A percentile compares a stretch with the other conserved stretches of the same genome.
Conservation (phyloP, 2,329 filamentous ascomycete genomes). For the Aureobasidium sp. region DNA sequence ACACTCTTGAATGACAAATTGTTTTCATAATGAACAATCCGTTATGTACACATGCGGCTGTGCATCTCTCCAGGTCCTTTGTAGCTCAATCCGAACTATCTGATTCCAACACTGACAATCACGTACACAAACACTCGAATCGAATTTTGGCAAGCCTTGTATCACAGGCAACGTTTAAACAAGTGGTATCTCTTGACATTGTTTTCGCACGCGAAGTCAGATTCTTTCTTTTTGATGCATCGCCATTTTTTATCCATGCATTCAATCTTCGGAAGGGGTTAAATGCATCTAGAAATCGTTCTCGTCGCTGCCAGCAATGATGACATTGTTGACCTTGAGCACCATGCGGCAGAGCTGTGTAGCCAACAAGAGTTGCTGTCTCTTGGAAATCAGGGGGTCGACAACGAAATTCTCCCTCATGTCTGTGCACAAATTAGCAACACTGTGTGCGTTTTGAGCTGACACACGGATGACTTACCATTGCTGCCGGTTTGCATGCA, state of each 20-base stretch:
- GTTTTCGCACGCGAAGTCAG: neutral
- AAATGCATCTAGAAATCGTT: conserved; percentile 72
- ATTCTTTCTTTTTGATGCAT: neutral
- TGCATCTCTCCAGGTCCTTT: too few relatives aligned
- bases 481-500: conserved; percentile 96
- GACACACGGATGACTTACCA: conserved; percentile 41
- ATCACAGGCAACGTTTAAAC: conserved; percentile 5
- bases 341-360: conserved; percentile 98
- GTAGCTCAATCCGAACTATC: too few relatives aligned
- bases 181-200: conserved; percentile 5
- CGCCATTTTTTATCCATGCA: neutral
- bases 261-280: too few relatives aligned
- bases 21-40: too few relatives aligned
- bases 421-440: conserved; percentile 43
- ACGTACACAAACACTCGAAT: neutral
- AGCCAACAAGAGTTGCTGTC: conserved; percentile 89
- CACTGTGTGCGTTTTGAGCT: neutral
- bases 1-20: too few relatives aligned
- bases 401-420: conserved; percentile 99
- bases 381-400: conserved; percentile 95
- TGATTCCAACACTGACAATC: neutral
- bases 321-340: conserved; percentile 92
- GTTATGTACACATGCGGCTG: too few relatives aligned
- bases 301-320: conserved; percentile 79
- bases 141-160: neutral